Evolutionary conservation across 768 basidiomycete genomes (phyloP).

Genomic region (Chalciporus piperatus): DNA sequence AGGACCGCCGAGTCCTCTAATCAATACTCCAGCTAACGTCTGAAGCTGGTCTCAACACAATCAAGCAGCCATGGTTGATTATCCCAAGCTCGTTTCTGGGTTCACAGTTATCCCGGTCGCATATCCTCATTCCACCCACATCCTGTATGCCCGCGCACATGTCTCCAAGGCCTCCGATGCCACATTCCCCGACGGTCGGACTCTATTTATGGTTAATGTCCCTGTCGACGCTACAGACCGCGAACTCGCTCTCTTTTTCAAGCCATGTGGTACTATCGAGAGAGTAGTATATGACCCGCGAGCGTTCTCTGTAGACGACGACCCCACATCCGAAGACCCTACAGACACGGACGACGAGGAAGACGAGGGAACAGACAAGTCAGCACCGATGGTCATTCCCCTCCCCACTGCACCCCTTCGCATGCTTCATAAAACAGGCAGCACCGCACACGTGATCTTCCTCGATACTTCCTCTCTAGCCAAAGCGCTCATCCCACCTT

Average conservation of each 20-base stretch:
- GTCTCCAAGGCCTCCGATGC: slow-evolving; percentile 40
- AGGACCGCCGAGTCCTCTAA: too few species aligned
- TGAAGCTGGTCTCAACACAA: too few species aligned
- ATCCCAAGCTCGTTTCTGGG: slow-evolving; percentile 30
- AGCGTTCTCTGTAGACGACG: slow-evolving; percentile 18
- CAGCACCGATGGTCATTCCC: slow-evolving; percentile 51
- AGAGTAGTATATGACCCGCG: slow-evolving; percentile 62
- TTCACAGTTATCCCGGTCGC: slow-evolving; percentile 38
- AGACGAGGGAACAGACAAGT: slow-evolving; percentile 2
- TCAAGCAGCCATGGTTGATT: neutral
- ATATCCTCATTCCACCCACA: slow-evolving; percentile 52
- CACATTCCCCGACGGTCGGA: slow-evolving; percentile 54
- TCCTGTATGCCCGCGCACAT: slow-evolving; percentile 77
- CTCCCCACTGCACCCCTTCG: slow-evolving; percentile 57
- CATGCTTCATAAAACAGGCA: slow-evolving; percentile 57
- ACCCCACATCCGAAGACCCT: slow-evolving; percentile 1
- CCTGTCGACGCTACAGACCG: slow-evolving; percentile 86
- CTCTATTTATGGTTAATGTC: slow-evolving; percentile 85
- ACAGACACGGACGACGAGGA: slow-evolving; percentile 33
- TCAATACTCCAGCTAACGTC: neutral
- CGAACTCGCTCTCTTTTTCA: slow-evolving; percentile 77
- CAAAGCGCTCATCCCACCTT: slow-evolving; percentile 54
- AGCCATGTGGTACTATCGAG: slow-evolving; percentile 74
- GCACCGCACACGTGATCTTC: slow-evolving; percentile 67
- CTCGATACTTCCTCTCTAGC: slow-evolving; percentile 71